Evolutionary conservation across 1,139 yeast species (phyloP), one percentile per base, ranked within the genome.

Genomic region (Pneumocystis canis): DNA sequence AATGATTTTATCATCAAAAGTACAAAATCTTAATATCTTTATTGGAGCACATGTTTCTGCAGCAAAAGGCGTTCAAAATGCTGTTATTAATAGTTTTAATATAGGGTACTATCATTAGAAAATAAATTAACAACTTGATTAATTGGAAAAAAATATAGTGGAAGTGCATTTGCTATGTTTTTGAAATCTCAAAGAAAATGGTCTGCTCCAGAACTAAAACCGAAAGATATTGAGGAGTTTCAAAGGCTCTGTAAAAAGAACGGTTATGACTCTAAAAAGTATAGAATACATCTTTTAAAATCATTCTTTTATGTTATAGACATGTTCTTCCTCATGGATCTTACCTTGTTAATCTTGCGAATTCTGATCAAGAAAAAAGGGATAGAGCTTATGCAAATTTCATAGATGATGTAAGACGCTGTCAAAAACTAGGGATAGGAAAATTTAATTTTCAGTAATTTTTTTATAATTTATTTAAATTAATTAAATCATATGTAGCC

Each of bases 311-410:
- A 47, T 25, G 16, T 25, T 47, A 14, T 41, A 47, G 54, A 47
- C 68, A 89, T 69, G 79, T 89, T 60, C 78, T 92, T 62, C 98
- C 98, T 0, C 99, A 92, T 73, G 97, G 97, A 0, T 88, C 95
- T 31, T 92, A 90, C 72, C 84, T 92, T 70, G 89, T 92, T 70
- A 92, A 92, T 71, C 75, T 92, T 67, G 97, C 95, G 20, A 89
- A 89, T 68, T 97, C 97, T 0, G 96, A 89, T 69, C 74, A 75
- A 2, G 95, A 83, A 66, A 90, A 89, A 72, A 87, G 84, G 65
- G 79, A 78, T 54, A 88, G 87, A 70, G 86, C 96, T 1, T 83
- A 80, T 69, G 84, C 78, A 0, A 85, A 92, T n/a, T 85, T 92
- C 67, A 67, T 90, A 11, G 98, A 92, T 71, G 99, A 92, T 70